Evolutionary conservation across 306 rosid species (phyloP), one percentile per base, ranked within the genome.

Genomic region (Pachyrhizus erosus): DNA sequence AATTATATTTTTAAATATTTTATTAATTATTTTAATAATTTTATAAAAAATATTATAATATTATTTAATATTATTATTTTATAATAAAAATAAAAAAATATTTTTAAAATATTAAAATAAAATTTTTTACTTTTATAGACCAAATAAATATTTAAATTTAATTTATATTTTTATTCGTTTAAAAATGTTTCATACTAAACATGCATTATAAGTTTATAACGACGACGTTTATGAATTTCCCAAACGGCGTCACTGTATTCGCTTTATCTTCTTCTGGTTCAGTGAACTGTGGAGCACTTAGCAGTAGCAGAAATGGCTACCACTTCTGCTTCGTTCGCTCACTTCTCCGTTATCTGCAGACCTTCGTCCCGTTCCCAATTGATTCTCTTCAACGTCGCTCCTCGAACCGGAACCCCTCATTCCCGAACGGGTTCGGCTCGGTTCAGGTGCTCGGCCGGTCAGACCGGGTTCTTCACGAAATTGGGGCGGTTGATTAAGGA

Each of bases 401-500:
- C 2, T 0, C 84, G 9, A 70, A 48, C 70, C 33, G 7, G 62
- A 33, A 39, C 20, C 58, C 4, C 45, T n/a, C 65, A 43, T 48
- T 33, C 20, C 52, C 71, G 86, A 57, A 62, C 80, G 70, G 77
- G 23, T 1, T 9, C 71, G 3, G 74, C 76, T 66, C 92, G 89
- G 82, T 90, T 92, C 92, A 84, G 60, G 40, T 94, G 98, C 76
- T 87, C 85, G 46, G 94, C 90, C 27, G 93, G 98, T 9, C 90
- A 87, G 89, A 84, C 92, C 80, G 96, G 97, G 42, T 91, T 94
- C 92, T 94, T 92, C 89, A 78, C 93, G 9, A 85, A 91, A 74
- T 83, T 94, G 5, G 97, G 98, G 33, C 85, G 98, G 75, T 87
- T 94, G 84, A 76, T 94, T 6, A 94, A 94, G 84, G 98, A 94